phyloP scores from a whole-genome alignment of 139 green algal species.

The Microglena sp. region DNA sequence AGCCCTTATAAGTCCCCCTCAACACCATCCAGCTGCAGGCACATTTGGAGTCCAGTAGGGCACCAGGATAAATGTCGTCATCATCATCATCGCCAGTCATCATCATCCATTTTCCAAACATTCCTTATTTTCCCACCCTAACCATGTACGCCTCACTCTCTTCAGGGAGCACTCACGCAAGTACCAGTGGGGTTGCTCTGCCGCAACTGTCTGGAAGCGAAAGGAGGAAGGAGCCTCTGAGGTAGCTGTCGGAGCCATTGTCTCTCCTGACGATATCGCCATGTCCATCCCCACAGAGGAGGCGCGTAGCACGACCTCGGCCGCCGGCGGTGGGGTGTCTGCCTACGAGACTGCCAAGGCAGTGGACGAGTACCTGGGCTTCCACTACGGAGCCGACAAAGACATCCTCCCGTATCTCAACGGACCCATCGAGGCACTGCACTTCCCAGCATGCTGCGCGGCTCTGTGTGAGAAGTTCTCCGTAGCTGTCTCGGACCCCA shows the following conservation, averaged over 20 bases:
- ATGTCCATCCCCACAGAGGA: slow-evolving; percentile 1
- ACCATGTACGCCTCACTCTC: too few relatives aligned
- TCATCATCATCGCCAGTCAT: too few relatives aligned
- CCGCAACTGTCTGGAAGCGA: slow-evolving; percentile 34
- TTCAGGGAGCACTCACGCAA: slow-evolving; percentile 47
- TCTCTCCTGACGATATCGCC: background rate
- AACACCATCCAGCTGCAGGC: too few relatives aligned
- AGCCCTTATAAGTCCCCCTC: too few relatives aligned
- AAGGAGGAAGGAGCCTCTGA: slow-evolving; percentile 4
- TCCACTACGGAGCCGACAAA: slow-evolving; percentile 34
- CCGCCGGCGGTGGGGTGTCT: slow-evolving; percentile 23
- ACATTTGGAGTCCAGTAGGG: too few relatives aligned
- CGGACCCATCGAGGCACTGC: slow-evolving; percentile 19
- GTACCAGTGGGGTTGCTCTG: slow-evolving; percentile 45
- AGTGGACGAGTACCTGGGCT: slow-evolving; percentile 45
- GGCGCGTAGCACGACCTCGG: slow-evolving; percentile 27
- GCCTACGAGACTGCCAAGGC: slow-evolving; percentile 44
- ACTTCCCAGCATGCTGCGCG: slow-evolving; percentile 29
- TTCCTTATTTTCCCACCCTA: too few relatives aligned
- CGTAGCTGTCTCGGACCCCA: slow-evolving; percentile 24
- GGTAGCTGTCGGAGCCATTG: background rate
- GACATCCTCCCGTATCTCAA: slow-evolving; percentile 38
- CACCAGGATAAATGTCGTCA: too few relatives aligned
- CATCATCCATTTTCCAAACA: too few relatives aligned
- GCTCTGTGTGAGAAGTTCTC: slow-evolving; percentile 31